phyloP scores from a whole-genome alignment of 306 rosid species.

The Mimosa bimucronata region DNA sequence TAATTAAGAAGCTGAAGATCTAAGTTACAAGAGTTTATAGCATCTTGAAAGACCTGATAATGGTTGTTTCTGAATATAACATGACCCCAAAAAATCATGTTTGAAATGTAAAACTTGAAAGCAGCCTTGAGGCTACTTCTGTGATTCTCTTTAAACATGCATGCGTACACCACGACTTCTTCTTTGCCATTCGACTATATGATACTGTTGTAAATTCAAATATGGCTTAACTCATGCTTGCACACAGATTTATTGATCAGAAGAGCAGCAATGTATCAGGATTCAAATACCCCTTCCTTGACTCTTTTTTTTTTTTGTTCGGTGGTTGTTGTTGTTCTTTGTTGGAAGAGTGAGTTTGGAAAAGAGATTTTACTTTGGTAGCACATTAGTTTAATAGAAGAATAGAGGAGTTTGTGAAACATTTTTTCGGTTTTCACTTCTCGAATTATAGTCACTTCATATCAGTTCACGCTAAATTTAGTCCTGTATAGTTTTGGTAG shows the following conservation, averaged over 20 bases:
- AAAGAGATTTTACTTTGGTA: too few relatives aligned
- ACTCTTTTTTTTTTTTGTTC: too few relatives aligned
- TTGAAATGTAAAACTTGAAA: too few relatives aligned
- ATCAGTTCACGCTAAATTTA: too few relatives aligned
- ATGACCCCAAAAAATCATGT: not conserved
- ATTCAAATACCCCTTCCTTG: too few relatives aligned
- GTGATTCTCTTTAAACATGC: not conserved
- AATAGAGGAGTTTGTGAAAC: too few relatives aligned
- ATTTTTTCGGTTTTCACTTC: too few relatives aligned
- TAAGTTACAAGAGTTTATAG: not conserved
- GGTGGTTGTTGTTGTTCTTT: too few relatives aligned
- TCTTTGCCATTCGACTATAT: slow-evolving; percentile 12
- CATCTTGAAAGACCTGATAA: slow-evolving; percentile 13
- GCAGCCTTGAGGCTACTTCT: not conserved
- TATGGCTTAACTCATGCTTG: slow-evolving; percentile 25
- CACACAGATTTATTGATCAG: slow-evolving; percentile 56
- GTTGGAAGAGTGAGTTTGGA: too few relatives aligned
- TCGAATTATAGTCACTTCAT: too few relatives aligned
- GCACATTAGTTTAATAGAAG: too few relatives aligned
- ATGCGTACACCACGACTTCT: not conserved
- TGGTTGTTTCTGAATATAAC: not conserved
- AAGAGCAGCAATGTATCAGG: slow-evolving; percentile 93
- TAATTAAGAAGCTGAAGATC: not conserved
- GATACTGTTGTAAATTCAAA: slow-evolving; percentile 10
- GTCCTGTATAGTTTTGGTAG: too few relatives aligned